Evolutionary conservation across 192 early-diverging fungal genomes (phyloP), one percentile per base, ranked within the genome.

Genomic region (Linnemannia elongata): DNA sequence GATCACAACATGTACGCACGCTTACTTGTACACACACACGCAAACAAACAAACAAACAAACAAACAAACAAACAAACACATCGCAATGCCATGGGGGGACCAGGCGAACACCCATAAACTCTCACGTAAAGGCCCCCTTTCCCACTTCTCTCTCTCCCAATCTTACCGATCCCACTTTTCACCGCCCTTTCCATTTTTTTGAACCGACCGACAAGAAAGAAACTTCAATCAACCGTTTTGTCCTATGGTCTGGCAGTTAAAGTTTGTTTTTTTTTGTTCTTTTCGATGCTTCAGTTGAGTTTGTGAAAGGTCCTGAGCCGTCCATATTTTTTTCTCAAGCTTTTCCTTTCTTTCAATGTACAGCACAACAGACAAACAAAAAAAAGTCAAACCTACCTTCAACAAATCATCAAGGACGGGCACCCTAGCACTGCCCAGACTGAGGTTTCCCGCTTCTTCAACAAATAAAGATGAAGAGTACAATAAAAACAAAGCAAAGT

Each of bases 371-470:
- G 54, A 55, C 24, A 55, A 55, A 55, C 54, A 52, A 52, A 2
- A 52, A 7, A 27, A 60, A 60, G 49, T 22, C 17, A 60, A 60
- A 60, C n/a, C 55, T 12, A 24, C n/a, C 55, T 10, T 27, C 55
- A 60, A 60, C n/a, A 27, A 27, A 18, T 27, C 2, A 55, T 55
- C 4, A 55, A 55, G 54, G 24, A 55, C 7, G 4, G 4, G 54
- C 54, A 18, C 17, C 22, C n/a, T n/a, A 24, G 30, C 60, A 66
- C 60, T 33, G 60, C 60, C 60, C 12, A 66, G n/a, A 66, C 60
- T 66, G 60, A n/a, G 60, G 2, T 66, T 66, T 66, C 60, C 60
- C 60, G 60, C 60, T 66, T 66, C 33, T 33, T 66, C n/a, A 35
- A 35, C 10, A 66, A 27, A 22, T 22, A 55, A 33, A 66, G 27